phyloP scores from a whole-genome alignment of 2,329 filamentous ascomycete genomes.

The Colletotrichum chrysophilum region DNA sequence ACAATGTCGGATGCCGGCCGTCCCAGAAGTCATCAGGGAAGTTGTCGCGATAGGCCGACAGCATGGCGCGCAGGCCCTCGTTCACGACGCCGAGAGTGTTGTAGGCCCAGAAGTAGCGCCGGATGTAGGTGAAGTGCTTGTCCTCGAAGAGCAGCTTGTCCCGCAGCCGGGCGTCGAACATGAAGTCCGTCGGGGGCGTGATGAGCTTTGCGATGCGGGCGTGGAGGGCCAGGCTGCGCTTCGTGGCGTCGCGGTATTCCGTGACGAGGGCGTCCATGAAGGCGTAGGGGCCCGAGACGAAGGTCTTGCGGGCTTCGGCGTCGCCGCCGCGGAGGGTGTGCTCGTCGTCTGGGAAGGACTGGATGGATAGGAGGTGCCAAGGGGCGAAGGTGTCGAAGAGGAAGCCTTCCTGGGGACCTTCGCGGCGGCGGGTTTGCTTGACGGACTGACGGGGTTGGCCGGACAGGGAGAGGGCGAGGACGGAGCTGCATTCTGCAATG shows the following conservation, averaged over 20 bases:
- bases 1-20: conserved; percentile 58
- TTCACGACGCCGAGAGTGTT: conserved; percentile 66
- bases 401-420: conserved; percentile 50
- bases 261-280: conserved; percentile 63
- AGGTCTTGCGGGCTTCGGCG: conserved; percentile 51
- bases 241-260: conserved; percentile 66
- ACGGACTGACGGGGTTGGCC: conserved; percentile 56
- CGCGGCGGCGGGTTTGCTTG: conserved; percentile 52
- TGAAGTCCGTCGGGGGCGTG: conserved; percentile 63
- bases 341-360: conserved; percentile 65
- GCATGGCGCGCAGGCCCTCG: conserved; percentile 62
- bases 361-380: conserved; percentile 64
- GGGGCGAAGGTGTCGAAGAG: conserved; percentile 64
- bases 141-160: conserved; percentile 68
- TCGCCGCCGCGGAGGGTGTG: conserved; percentile 62
- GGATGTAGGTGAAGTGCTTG: conserved; percentile 63
- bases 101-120: conserved; percentile 67
- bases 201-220: conserved; percentile 62
- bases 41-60: conserved; percentile 59
- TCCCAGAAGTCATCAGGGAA: conserved; percentile 66
- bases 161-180: conserved; percentile 61
- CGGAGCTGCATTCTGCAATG: conserved; percentile 62
- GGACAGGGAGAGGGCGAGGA: conserved; percentile 62
- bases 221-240: conserved; percentile 62
- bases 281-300: conserved; percentile 65